Base-by-base conservation (phyloP, 768 basidiomycete species). In the Phanerochaete carnosa region DNA sequence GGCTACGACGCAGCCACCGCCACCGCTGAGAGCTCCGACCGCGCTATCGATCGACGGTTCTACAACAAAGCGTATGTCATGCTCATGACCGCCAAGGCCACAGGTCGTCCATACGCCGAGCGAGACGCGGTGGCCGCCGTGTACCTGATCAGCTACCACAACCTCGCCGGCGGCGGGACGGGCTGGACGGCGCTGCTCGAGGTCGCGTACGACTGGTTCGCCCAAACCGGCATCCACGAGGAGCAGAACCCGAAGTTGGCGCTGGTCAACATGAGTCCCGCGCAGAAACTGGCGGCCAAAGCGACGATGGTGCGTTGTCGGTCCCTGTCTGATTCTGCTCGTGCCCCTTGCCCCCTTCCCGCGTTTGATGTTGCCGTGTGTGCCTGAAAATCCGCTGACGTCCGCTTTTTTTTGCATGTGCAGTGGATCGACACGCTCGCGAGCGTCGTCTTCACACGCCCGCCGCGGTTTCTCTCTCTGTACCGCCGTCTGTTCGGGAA, bases 401-500 rank as follows among this genome's bases (percentile, higher is more conserved):
- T 35, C 13, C 43, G 50, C 19, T 52, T 59, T 58, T 58, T 58
- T 60, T 66, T 39, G n/a, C n/a, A n/a, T 58, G 45, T 61, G 62
- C 68, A 93, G 91, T 92, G 89, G 86, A 75, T 90, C 56, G 92
- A 94, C 70, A 81, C 90, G 63, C 83, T 92, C 71, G 80, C 89
- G 55, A 85, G 85, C 64, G 71, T 90, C 56, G 86, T 85, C 25
- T 69, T 80, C 60, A 75, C 78, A 65, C 82, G 83, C 55, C 78
- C 86, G 22, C 88, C 91, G 30, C 86, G 81, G 63, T 89, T 86
- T 70, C 73, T 89, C 51, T 69, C 75, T 26, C 78, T 92, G 50
- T 89, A 89, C 75, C 83, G 84, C 66, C 82, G 82, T 23, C 74
- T 94, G 46, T 82, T 92, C 62, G 82, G 82, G 13, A 79, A 79